Evolutionary conservation across 2,329 filamentous ascomycete genomes (phyloP), one percentile per base, ranked within the genome.

Genomic region (Fusarium subglutinans): DNA sequence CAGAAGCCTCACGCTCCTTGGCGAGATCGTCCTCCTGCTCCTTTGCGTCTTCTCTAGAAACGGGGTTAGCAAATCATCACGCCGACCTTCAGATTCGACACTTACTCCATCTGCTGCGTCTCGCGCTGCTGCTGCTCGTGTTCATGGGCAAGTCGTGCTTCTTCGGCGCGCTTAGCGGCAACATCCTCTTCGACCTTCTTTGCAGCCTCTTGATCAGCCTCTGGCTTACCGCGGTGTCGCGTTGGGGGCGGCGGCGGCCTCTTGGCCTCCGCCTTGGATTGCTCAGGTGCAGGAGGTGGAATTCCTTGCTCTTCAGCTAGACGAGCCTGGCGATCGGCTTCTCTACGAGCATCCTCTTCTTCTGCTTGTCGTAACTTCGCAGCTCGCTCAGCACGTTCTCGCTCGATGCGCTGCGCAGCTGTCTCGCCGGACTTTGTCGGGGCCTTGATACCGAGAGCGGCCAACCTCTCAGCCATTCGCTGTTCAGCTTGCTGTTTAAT

Each of bases 401-500:
- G 93, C 80, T 98, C 96, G 66, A 93, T 90, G 70, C 95, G 90
- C 83, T 99, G 95, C 64, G 93, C 90, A 40, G 95, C 86, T 37
- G 91, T 93, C 84, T 99, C 96, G 7, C 92, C 92, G 44, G 92
- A 85, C 80, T 97, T 97, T 24, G 87, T 87, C 11, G 94, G 92
- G 37, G 94, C 91, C 82, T 94, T 97, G 80, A 99, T 93, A 41
- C 96, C 96, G 70, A 98, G 89, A 53, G 96, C 96, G 69, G 96
- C 96, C 78, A 99, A 90, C 69, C 96, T 92, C 82, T 98, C 96
- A 41, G 96, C 96, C 93, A 99, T 98, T 68, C 96, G 94, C 80
- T 96, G 94, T 82, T 98, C 95, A 14, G 96, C 97, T 81, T 98
- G 96, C 82, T 98, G 95, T 81, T 97, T 97, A 80, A 98, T 98